A percentile compares a stretch with the other conserved stretches of the same genome.
Evolutionary conservation across 2,329 filamentous ascomycete species (phyloP).

Genomic region (Helminthosporium solani): DNA sequence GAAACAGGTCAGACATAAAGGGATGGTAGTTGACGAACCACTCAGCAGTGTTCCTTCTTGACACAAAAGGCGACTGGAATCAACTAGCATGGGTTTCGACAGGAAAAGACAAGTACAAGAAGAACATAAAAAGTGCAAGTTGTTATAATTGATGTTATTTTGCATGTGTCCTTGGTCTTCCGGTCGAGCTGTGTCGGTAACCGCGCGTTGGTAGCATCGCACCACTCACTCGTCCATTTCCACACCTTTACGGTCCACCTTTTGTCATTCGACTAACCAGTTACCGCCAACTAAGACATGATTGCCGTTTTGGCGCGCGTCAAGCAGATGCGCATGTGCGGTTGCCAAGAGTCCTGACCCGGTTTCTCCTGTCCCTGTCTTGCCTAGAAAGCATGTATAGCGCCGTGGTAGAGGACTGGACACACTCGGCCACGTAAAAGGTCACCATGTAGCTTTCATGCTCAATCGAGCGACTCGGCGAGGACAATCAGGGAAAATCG

Average conservation of each 20-base stretch:
- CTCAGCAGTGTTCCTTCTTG: slow-evolving; percentile 10
- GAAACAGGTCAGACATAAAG: slow-evolving; percentile 26
- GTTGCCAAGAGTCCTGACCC: slow-evolving; percentile 1
- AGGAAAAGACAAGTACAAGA: background rate
- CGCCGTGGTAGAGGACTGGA: background rate
- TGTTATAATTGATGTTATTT: background rate
- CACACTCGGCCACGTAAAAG: background rate
- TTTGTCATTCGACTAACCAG: background rate
- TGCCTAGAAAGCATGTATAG: background rate
- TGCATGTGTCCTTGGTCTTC: background rate
- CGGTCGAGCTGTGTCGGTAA: background rate
- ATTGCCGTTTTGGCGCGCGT: slow-evolving; percentile 11
- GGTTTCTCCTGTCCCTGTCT: slow-evolving; percentile 2
- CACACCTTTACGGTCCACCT: background rate
- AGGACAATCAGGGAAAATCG: slow-evolving; percentile 65
- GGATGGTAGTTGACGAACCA: slow-evolving; percentile 9
- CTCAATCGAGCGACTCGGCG: slow-evolving; percentile 56
- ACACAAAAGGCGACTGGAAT: slow-evolving; percentile 8
- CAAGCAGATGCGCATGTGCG: slow-evolving; percentile 5
- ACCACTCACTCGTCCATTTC: slow-evolving; percentile 4
- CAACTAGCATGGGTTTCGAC: background rate
- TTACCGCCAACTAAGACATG: slow-evolving; percentile 6
- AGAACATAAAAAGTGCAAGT: background rate
- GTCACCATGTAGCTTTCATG: background rate
- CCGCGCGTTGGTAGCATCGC: slow-evolving; percentile 3